Conservation (phyloP, 345 rosid genomes). For the Lagerstroemia speciosa region DNA sequence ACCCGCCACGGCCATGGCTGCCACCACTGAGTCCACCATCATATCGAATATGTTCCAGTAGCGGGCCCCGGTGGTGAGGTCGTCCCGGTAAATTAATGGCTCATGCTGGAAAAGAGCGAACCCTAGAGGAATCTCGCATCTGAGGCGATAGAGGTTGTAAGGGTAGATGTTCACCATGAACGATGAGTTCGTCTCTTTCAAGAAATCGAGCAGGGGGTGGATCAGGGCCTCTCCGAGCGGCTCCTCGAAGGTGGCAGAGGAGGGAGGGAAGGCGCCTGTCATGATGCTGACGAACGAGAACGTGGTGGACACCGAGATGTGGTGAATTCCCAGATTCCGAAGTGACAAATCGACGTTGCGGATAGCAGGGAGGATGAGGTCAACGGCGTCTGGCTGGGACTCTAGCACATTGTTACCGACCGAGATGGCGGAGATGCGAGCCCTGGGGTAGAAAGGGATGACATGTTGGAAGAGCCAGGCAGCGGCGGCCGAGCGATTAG, state of each 20-base stretch:
- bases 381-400: constrained; percentile 27
- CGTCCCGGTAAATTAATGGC: constrained; percentile 74
- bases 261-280: constrained; percentile 74
- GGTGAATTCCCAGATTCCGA: constrained; percentile 50
- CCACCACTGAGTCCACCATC: constrained; percentile 79
- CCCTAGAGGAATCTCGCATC: constrained; percentile 65
- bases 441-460: constrained; percentile 74
- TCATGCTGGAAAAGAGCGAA: constrained; percentile 74
- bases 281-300: constrained; percentile 69
- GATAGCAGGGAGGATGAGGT: constrained; percentile 61
- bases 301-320: constrained; percentile 62
- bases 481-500: constrained; percentile 63
- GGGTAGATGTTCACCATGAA: constrained; percentile 77
- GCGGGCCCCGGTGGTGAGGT: constrained; percentile 62
- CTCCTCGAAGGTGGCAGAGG: constrained; percentile 59
- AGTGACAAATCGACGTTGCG: constrained; percentile 47
- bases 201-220: constrained; percentile 63
- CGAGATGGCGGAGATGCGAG: constrained; percentile 61
- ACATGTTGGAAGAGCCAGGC: constrained; percentile 69
- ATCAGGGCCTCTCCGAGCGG: constrained; percentile 48
- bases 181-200: constrained; percentile 61
- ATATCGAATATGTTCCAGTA: constrained; percentile 78
- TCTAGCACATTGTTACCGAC: constrained; percentile 66
- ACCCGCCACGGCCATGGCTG: constrained; percentile 71
- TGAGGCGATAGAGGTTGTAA: constrained; percentile 61